These are phyloP conservation scores for Porpolomopsis calyptriformis DNA, from an alignment of 768 basidiomycete genomes.

Conservation along the genomic window DNA sequence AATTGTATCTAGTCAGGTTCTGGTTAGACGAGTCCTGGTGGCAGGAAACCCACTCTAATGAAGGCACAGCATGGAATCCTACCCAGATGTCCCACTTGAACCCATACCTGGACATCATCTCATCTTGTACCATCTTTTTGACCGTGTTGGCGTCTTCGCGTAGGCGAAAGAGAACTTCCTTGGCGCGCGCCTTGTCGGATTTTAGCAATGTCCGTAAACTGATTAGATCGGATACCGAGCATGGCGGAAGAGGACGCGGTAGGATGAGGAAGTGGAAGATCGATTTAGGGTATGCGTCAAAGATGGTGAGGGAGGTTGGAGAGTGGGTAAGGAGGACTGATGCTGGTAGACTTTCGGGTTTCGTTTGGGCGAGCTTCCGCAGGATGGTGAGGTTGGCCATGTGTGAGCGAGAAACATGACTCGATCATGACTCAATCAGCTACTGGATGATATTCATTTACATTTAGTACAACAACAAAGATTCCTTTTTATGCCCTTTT, in stretches of 20 bases:
- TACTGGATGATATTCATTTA: background rate
- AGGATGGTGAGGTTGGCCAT: slow-evolving; percentile 47
- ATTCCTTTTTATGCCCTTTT: too few species aligned
- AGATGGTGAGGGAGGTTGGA: slow-evolving; percentile 48
- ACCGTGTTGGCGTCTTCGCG: slow-evolving; percentile 45
- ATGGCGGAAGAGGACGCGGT: slow-evolving; percentile 41
- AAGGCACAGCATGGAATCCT: slow-evolving; percentile 80
- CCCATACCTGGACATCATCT: slow-evolving; percentile 68
- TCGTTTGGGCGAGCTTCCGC: slow-evolving; percentile 45
- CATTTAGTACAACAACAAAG: background rate
- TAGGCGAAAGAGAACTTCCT: slow-evolving; percentile 41
- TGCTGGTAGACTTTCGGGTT: slow-evolving; percentile 42
- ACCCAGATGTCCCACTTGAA: slow-evolving; percentile 69
- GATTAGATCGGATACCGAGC: slow-evolving; percentile 29
- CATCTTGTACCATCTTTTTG: slow-evolving; percentile 55
- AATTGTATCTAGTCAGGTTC: background rate
- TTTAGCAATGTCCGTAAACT: slow-evolving; percentile 48
- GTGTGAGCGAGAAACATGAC: too few species aligned
- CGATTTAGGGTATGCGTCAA: slow-evolving; percentile 72
- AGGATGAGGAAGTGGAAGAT: slow-evolving; percentile 83
- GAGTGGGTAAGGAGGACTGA: slow-evolving; percentile 52
- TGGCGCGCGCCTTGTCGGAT: slow-evolving; percentile 43
- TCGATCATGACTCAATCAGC: too few species aligned
- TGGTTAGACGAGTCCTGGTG: slow-evolving; percentile 3
- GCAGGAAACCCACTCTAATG: slow-evolving; percentile 60